A percentile compares a stretch with the other conserved stretches of the same genome.
phyloP scores from a whole-genome alignment of 2,329 filamentous ascomycete species.

The Conoideocrella luteorostrata region DNA sequence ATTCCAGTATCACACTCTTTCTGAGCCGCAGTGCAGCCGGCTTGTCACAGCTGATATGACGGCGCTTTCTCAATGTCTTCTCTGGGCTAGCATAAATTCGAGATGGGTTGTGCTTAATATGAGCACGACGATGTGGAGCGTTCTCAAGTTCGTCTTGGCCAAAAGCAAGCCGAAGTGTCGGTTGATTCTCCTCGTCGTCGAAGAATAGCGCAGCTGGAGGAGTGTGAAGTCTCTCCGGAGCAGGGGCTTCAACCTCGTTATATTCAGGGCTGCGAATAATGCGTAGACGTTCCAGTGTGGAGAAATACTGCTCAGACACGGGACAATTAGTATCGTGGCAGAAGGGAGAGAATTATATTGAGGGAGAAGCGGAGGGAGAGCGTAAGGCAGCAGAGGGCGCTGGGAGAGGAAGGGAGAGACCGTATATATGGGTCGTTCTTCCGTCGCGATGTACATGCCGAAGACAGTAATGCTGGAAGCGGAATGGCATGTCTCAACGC shows the following conservation, averaged over 20 bases:
- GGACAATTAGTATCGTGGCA: background rate
- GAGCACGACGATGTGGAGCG: conserved; percentile 8
- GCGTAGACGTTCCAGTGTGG: conserved; percentile 62
- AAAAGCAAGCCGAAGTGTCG: conserved; percentile 9
- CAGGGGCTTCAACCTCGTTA: conserved; percentile 20
- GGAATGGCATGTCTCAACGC: conserved; percentile 33
- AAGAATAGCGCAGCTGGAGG: conserved; percentile 13
- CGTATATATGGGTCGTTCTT: conserved; percentile 2
- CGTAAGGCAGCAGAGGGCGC: background rate
- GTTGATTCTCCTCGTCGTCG: conserved; percentile 6
- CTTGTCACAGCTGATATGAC: conserved; percentile 61
- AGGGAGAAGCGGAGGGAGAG: background rate
- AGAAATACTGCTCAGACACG: conserved; percentile 56
- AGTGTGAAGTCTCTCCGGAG: conserved; percentile 18
- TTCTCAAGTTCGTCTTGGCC: conserved; percentile 13
- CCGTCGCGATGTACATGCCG: conserved; percentile 6
- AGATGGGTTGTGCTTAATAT: background rate
- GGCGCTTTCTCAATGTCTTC: conserved; percentile 47
- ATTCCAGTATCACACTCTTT: conserved; percentile 31
- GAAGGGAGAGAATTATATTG: background rate
- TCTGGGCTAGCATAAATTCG: conserved; percentile 4
- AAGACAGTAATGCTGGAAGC: conserved; percentile 15
- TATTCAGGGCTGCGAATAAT: conserved; percentile 45
- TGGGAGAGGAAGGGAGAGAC: conserved; percentile 2
- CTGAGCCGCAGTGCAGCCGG: conserved; percentile 40